Conservation (phyloP, 2,329 filamentous ascomycete species). For the Ophiostoma triangulosporum region DNA sequence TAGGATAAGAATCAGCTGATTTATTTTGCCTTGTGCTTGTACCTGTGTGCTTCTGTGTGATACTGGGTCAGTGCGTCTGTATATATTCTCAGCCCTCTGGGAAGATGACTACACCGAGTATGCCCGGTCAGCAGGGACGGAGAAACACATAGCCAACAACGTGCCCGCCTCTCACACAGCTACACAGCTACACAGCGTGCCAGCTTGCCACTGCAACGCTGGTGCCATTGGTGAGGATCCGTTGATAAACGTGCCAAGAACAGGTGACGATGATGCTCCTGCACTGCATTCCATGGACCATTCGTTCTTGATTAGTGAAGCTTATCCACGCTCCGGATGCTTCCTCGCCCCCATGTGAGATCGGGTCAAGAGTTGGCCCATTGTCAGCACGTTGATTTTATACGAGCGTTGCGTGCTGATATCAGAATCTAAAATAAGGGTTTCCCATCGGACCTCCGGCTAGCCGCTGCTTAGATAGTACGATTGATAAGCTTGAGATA, state of each 20-base stretch:
- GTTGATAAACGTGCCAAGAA: neutral
- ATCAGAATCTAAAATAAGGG: neutral
- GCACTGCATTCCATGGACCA: too few relatives aligned
- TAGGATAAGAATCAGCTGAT: too few relatives aligned
- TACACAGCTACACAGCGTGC: neutral
- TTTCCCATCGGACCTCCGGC: neutral
- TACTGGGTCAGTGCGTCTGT: neutral
- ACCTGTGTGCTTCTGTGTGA: too few relatives aligned
- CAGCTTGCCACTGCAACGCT: neutral
- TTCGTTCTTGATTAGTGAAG: too few relatives aligned
- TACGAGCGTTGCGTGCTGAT: neutral
- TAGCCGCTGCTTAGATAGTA: neutral
- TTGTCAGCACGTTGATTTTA: neutral
- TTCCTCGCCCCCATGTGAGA: neutral
- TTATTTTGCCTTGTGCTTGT: too few relatives aligned
- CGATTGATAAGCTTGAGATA: neutral
- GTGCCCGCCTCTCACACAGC: neutral
- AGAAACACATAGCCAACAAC: neutral
- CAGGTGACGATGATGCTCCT: neutral
- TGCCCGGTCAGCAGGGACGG: neutral
- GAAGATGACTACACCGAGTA: neutral
- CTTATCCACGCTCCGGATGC: neutral
- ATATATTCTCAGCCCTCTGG: neutral
- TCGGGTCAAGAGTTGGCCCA: neutral
- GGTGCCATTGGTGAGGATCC: neutral